These are phyloP conservation scores for Aspergillus ustus DNA, from an alignment of 2,329 filamentous ascomycete genomes.

Conservation along the genomic window DNA sequence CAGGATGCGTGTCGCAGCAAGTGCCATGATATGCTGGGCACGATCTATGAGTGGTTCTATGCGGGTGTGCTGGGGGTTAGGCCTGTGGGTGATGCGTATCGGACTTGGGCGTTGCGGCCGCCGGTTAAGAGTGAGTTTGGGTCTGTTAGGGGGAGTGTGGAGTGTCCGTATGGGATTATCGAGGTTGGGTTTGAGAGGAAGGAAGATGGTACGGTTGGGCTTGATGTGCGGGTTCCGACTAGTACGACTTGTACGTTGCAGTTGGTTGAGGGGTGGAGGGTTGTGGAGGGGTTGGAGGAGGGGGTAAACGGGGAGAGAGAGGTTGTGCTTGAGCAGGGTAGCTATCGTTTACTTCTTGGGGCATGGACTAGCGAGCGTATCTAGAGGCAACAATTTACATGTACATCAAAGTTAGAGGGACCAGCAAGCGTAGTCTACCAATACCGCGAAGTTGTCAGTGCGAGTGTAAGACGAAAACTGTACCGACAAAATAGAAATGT, in stretches of 20 bases:
- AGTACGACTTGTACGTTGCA: not conserved
- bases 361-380: not conserved
- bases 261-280: not conserved
- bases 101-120: constrained; percentile 46
- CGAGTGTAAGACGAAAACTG: too few species aligned
- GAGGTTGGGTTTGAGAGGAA: not conserved
- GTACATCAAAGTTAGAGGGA: too few species aligned
- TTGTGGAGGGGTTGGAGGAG: not conserved
- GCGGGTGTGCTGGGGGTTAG: constrained; percentile 46
- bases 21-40: constrained; percentile 56
- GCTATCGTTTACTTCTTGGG: not conserved
- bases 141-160: constrained; percentile 26
- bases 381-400: too few species aligned
- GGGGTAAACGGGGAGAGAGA: not conserved
- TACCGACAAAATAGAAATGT: too few species aligned
- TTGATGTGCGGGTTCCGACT: not conserved
- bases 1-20: constrained; percentile 78
- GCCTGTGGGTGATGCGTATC: constrained; percentile 45
- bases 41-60: constrained; percentile 56
- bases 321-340: not conserved
- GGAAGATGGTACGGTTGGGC: not conserved
- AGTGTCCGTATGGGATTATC: constrained; percentile 29
- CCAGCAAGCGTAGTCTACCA: too few species aligned
- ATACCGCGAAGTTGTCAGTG: too few species aligned
- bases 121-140: constrained; percentile 48